A percentile compares a stretch with the other conserved stretches of the same genome.
Evolutionary conservation across 2,329 filamentous ascomycete genomes (phyloP).

Genomic region (Fusarium buxicola): DNA sequence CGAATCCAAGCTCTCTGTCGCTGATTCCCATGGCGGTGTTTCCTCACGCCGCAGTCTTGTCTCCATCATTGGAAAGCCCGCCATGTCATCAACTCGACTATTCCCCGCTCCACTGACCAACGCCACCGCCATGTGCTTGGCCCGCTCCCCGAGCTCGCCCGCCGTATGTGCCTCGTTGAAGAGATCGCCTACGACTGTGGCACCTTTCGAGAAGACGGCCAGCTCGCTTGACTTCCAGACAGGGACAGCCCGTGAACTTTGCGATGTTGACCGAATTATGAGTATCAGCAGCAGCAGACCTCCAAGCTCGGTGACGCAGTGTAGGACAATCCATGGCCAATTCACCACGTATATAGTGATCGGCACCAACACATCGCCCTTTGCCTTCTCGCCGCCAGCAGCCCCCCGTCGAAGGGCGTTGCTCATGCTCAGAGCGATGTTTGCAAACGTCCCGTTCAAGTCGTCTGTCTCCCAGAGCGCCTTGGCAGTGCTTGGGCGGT

Average conservation of each 20-base stretch:
- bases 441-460: slow-evolving; percentile 14
- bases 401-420: slow-evolving; percentile 19
- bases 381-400: neutral
- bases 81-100: neutral
- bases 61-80: neutral
- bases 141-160: slow-evolving; percentile 2
- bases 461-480: slow-evolving; percentile 12
- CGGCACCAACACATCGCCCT: slow-evolving; percentile 1
- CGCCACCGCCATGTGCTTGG: slow-evolving; percentile 4
- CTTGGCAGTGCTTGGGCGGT: slow-evolving; percentile 14
- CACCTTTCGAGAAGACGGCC: slow-evolving; percentile 21
- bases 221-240: slow-evolving; percentile 32
- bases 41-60: neutral
- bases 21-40: neutral
- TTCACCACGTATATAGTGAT: slow-evolving; percentile 19
- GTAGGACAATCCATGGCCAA: slow-evolving; percentile 29
- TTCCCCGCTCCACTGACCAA: neutral
- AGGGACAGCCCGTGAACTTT: neutral
- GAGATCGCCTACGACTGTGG: slow-evolving; percentile 3
- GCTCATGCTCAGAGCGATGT: slow-evolving; percentile 30
- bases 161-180: slow-evolving; percentile 14
- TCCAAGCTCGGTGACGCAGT: slow-evolving; percentile 13
- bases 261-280: neutral
- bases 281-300: slow-evolving; percentile 11
- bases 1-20: neutral